phyloP scores from a whole-genome alignment of 805 yeast species.

The Saccharomyces jurei region DNA sequence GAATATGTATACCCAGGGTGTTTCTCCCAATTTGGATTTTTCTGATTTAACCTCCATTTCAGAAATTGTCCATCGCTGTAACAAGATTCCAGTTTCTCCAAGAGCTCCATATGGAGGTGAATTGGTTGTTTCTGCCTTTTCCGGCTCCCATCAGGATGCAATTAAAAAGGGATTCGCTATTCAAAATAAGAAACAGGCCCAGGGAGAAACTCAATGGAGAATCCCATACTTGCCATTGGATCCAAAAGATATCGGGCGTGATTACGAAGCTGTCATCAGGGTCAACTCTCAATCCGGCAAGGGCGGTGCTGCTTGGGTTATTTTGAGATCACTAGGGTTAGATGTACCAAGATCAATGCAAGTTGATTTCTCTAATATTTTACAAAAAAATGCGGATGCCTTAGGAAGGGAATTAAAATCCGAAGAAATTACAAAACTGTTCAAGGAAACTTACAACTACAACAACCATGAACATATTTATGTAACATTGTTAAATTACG shows the following conservation, averaged over 20 bases:
- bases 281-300: conserved; percentile 85
- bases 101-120: conserved; percentile 82
- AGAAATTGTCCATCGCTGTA: conserved; percentile 69
- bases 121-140: conserved; percentile 73
- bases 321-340: conserved; percentile 63
- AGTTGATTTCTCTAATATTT: conserved; percentile 63
- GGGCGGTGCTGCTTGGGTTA: conserved; percentile 87
- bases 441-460: conserved; percentile 53
- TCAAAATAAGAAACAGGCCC: conserved; percentile 32
- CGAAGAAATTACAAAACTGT: conserved; percentile 55
- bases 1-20: conserved; percentile 73
- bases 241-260: conserved; percentile 77
- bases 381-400: conserved; percentile 60
- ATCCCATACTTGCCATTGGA: conserved; percentile 79
- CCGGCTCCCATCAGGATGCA: conserved; percentile 85
- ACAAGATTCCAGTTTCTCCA: conserved; percentile 70
- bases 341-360: conserved; percentile 79
- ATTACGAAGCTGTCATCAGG: conserved; percentile 86
- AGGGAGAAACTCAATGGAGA: conserved; percentile 46
- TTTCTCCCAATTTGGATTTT: conserved; percentile 62
- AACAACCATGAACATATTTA: conserved; percentile 28
- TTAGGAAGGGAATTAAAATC: conserved; percentile 65
- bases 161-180: conserved; percentile 69
- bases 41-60: conserved; percentile 57
- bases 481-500: conserved; percentile 39